A percentile compares a stretch with the other conserved stretches of the same genome.
Evolutionary conservation across 371 early-diverging fungal species (phyloP).

Genomic region (Blakeslea trispora): DNA sequence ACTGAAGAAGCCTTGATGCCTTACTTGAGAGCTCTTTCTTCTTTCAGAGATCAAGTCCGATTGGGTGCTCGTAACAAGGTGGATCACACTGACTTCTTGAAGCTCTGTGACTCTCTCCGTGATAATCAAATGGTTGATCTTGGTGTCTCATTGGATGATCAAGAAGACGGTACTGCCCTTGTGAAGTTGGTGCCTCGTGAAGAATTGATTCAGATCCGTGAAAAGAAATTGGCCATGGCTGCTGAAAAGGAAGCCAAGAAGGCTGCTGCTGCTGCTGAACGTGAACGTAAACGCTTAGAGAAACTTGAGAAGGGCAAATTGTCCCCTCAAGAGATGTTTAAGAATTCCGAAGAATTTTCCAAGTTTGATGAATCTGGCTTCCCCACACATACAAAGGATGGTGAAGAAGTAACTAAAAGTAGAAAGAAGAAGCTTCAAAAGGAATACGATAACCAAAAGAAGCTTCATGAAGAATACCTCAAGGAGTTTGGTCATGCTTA

Average conservation of each 20-base stretch:
- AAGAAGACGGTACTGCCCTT: constrained; percentile 89
- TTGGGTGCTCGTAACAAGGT: constrained; percentile 63
- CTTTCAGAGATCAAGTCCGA: constrained; percentile 90
- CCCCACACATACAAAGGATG: constrained; percentile 82
- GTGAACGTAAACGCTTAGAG: constrained; percentile 69
- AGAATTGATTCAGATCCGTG: constrained; percentile 66
- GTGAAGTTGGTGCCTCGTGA: constrained; percentile 88
- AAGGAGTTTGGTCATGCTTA: constrained; percentile 19
- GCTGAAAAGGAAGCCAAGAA: constrained; percentile 69
- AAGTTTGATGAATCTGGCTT: constrained; percentile 88
- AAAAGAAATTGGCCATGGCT: constrained; percentile 62
- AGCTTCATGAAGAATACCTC: constrained; percentile 85
- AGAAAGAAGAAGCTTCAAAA: constrained; percentile 86
- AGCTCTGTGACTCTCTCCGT: constrained; percentile 83
- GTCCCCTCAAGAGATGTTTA: constrained; percentile 82
- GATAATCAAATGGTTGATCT: constrained; percentile 85
- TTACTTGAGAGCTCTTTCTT: constrained; percentile 75
- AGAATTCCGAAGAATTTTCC: constrained; percentile 62
- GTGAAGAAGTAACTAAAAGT: constrained; percentile 83
- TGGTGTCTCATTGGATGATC: constrained; percentile 91
- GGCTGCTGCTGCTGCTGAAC: constrained; percentile 62
- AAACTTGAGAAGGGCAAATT: constrained; percentile 77
- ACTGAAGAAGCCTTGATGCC: constrained; percentile 79
- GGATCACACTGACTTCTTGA: constrained; percentile 65
- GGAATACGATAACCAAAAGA: constrained; percentile 82